Conservation (phyloP, 768 basidiomycete genomes). For the Termitomyces sp. region DNA sequence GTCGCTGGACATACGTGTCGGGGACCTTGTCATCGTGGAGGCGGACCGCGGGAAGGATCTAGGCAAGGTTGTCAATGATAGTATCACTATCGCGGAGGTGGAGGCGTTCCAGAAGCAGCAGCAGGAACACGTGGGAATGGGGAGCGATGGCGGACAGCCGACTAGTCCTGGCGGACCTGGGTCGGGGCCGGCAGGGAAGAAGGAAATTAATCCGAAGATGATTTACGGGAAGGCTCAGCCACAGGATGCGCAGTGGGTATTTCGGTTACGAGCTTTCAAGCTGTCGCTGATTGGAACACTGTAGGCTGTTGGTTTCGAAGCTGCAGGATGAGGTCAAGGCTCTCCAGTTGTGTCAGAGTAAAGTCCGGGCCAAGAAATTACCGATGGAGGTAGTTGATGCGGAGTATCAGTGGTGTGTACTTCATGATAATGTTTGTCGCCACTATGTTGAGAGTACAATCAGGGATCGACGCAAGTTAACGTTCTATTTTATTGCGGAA, state of each 20-base stretch:
- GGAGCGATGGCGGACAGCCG: constrained; percentile 28
- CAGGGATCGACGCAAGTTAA: constrained; percentile 97
- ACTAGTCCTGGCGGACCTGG: constrained; percentile 26
- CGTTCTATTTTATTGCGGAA: constrained; percentile 96
- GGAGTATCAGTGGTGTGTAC: constrained; percentile 91
- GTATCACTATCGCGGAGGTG: constrained; percentile 85
- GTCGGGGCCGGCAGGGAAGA: constrained; percentile 41
- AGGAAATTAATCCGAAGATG: constrained; percentile 96
- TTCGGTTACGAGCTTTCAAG: background rate
- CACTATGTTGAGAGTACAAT: background rate
- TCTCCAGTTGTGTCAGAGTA: constrained; percentile 84
- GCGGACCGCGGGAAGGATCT: constrained; percentile 93
- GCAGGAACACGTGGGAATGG: constrained; percentile 44
- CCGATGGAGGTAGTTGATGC: constrained; percentile 99
- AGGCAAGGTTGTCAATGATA: constrained; percentile 89
- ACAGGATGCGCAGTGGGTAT: constrained; percentile 71
- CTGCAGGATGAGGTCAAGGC: constrained; percentile 91
- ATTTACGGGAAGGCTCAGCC: constrained; percentile 86
- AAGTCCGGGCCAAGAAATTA: constrained; percentile 89
- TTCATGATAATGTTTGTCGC: background rate
- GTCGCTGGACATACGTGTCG: constrained; percentile 61
- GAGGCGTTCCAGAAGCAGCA: constrained; percentile 87
- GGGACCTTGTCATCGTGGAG: constrained; percentile 94
- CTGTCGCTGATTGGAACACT: background rate
- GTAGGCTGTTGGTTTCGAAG: constrained; percentile 74